Base-by-base conservation (phyloP, 169 alveolate species). In the Plasmodium blacklocki region DNA sequence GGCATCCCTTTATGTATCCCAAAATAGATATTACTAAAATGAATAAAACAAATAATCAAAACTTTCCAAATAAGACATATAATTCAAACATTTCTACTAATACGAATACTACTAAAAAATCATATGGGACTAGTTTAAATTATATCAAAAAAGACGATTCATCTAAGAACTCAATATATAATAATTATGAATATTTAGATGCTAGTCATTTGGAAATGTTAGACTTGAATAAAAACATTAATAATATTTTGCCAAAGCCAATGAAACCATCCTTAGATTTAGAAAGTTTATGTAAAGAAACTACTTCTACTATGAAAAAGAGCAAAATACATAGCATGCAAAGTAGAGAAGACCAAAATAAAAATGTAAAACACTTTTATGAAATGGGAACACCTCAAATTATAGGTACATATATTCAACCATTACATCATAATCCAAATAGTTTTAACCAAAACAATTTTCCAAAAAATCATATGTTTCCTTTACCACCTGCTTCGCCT, bases 321-420 rank as follows among this genome's bases (percentile, higher is more conserved):
- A 68, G 67, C 15, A 83, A 21, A 18, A 49, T 49, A 15, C 14
- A 12, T 15, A 29, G 49, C 21, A 49, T 43, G 23, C 32, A 15
- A 60, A 23, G 23, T 3, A 6, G 12, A 26, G 73, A 67, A 32
- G 49, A 64, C 26, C 62, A 12, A 39, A 49, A 78, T n/a, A 67
- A 83, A 29, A 52, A 83, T 50, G 43, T 63, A 68, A 83, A 83
- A 54, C 72, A 68, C 63, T 50, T 83, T 70, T 83, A 83, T 32
- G 83, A 67, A 83, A 60, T 83, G 49, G 91, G 83, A 63, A 58
- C 56, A 23, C 85, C 85, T 47, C 59, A 83, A 68, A 68, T 68
- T 63, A 70, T 83, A 68, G 91, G 91, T 15, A 83, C 91, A 49
- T 83, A 83, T 49, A 83, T 83, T 68, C 91, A 83, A 15, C 91